A percentile compares a stretch with the other conserved stretches of the same genome.
phyloP scores from a whole-genome alignment of 2,329 filamentous ascomycete genomes.

The Gaeumannomyces sp. region DNA sequence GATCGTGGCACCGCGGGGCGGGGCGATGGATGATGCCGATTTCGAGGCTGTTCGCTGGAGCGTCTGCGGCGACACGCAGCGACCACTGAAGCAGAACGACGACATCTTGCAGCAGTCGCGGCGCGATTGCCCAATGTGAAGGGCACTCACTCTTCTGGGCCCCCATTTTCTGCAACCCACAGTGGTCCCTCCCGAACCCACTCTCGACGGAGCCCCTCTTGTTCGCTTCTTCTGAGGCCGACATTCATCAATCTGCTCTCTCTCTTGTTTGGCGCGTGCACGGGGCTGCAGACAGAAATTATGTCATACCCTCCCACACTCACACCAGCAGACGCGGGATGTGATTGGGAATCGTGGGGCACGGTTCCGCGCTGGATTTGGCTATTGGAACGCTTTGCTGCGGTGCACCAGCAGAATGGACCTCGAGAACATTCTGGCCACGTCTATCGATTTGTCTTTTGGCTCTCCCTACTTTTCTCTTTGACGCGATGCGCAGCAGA shows the following conservation, averaged over 20 bases:
- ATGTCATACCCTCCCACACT: slow-evolving; percentile 6
- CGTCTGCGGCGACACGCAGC: neutral
- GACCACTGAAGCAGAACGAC: slow-evolving; percentile 3
- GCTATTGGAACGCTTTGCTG: neutral
- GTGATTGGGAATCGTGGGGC: slow-evolving; percentile 1
- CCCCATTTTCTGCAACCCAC: neutral
- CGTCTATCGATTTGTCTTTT: neutral
- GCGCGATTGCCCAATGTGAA: slow-evolving; percentile 2
- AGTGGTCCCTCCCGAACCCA: neutral
- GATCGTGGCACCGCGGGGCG: neutral
- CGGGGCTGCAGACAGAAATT: neutral
- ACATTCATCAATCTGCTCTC: neutral
- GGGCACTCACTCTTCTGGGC: neutral
- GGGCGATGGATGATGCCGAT: neutral
- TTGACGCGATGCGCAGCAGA: neutral
- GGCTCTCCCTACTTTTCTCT: neutral
- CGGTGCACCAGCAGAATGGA: neutral
- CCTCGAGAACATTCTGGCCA: neutral
- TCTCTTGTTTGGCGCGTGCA: neutral
- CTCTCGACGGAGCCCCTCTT: neutral
- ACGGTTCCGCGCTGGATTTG: neutral
- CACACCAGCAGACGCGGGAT: neutral
- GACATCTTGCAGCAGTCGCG: slow-evolving; percentile 6
- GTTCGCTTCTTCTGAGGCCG: neutral
- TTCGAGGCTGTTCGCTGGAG: neutral